Conservation (phyloP, 495 filamentous ascomycete genomes). For the Penicillium coprophilum region DNA sequence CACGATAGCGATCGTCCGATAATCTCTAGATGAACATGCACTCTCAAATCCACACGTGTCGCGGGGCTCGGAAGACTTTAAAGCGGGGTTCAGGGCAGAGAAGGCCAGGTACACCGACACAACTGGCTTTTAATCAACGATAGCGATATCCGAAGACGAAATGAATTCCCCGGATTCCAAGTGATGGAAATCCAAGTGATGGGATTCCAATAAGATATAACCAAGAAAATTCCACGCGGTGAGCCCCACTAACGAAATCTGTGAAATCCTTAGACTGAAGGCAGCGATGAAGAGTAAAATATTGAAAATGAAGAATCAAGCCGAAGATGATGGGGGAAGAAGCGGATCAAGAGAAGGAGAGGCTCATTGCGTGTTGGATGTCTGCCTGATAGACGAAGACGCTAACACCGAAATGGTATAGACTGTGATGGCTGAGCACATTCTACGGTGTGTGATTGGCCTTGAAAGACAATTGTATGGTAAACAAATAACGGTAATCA, state of each 20-base stretch:
- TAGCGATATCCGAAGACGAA: not conserved
- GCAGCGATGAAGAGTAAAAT: constrained; percentile 8
- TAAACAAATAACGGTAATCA: constrained; percentile 2
- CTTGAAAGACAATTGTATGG: not conserved
- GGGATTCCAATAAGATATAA: constrained; percentile 7
- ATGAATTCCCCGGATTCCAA: not conserved
- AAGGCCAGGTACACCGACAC: not conserved
- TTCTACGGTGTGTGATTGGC: constrained; percentile 22
- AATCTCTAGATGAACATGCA: constrained; percentile 3
- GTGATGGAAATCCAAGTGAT: no score
- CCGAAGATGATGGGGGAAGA: constrained; percentile 12
- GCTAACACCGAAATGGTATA: constrained; percentile 25
- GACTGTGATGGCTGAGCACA: constrained; percentile 26
- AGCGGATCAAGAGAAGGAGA: constrained; percentile 18
- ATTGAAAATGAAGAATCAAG: constrained; percentile 12
- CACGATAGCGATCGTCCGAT: constrained; percentile 8
- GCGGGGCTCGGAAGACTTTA: not conserved
- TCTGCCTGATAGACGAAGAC: constrained; percentile 47
- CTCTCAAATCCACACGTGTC: not conserved
- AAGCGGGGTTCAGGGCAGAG: not conserved
- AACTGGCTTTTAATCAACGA: not conserved
- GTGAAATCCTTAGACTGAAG: constrained; percentile 9
- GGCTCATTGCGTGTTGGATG: constrained; percentile 36
- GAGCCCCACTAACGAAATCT: constrained; percentile 2
- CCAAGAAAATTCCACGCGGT: constrained; percentile 1